A percentile compares a stretch with the other conserved stretches of the same genome.
Evolutionary conservation across 257 asterid species (phyloP).

Genomic region (Knoxia roxburghii): DNA sequence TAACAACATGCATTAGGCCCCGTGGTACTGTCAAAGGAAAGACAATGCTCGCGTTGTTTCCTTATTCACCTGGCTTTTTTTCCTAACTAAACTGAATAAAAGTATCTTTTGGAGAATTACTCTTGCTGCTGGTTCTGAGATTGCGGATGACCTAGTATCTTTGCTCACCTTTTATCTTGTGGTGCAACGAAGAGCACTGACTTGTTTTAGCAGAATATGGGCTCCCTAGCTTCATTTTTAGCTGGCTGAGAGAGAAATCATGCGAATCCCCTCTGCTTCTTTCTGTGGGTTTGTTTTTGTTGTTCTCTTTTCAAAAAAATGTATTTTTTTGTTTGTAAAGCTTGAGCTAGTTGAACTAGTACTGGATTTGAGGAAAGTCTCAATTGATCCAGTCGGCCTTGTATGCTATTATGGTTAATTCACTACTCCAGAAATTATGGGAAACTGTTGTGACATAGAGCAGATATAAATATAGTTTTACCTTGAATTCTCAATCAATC

Average conservation of each 20-base stretch:
- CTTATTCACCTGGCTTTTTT: constrained; percentile 1
- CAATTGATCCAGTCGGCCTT: constrained; percentile 34
- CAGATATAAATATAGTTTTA: constrained; percentile 1
- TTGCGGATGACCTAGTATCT: constrained; percentile 13
- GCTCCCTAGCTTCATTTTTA: constrained; percentile 3
- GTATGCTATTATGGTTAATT: constrained; percentile 32
- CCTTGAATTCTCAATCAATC: background rate
- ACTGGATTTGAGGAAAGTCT: constrained; percentile 52
- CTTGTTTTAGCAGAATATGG: constrained; percentile 31
- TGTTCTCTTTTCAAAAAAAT: background rate
- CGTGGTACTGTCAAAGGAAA: background rate
- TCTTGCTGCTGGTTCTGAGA: constrained; percentile 22
- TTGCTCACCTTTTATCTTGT: constrained; percentile 14
- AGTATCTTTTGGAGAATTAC: constrained; percentile 5
- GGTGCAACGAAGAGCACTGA: constrained; percentile 28
- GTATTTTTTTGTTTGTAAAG: constrained; percentile 37
- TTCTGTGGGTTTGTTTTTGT: constrained; percentile 6
- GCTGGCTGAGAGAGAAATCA: constrained; percentile 18
- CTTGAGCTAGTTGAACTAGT: constrained; percentile 28
- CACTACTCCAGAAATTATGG: constrained; percentile 31
- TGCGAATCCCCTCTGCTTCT: constrained; percentile 4
- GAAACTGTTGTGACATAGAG: constrained; percentile 26
- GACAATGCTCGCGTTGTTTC: background rate
- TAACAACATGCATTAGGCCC: constrained; percentile 10
- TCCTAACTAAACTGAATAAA: constrained; percentile 7